A percentile compares a stretch with the other conserved stretches of the same genome.
Conservation (phyloP, 805 yeast genomes). For the Saturnispora mendoncae region DNA sequence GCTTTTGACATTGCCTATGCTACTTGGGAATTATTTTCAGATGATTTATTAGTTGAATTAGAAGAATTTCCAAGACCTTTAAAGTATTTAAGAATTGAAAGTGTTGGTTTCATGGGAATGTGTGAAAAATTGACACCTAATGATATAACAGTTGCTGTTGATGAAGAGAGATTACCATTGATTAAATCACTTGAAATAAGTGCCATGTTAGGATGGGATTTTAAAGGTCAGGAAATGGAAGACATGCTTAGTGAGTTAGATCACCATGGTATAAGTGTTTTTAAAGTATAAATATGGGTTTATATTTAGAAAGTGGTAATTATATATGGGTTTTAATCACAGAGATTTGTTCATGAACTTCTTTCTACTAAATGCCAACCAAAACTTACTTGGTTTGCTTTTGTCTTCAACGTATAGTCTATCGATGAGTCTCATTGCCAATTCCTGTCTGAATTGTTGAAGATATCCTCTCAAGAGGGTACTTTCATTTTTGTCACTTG, state of each 20-base stretch:
- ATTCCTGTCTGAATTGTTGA: constrained; percentile 91
- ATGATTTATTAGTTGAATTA: constrained; percentile 33
- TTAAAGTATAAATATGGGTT: constrained; percentile 9
- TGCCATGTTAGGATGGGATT: constrained; percentile 80
- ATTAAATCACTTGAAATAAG: constrained; percentile 60
- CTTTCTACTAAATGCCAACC: constrained; percentile 94
- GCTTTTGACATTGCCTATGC: constrained; percentile 77
- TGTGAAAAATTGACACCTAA: constrained; percentile 77
- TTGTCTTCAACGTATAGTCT: constrained; percentile 58
- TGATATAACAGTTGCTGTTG: constrained; percentile 76
- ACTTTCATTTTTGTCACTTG: constrained; percentile 63
- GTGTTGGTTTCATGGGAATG: constrained; percentile 83
- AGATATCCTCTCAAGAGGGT: constrained; percentile 75
- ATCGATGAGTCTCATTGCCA: constrained; percentile 69
- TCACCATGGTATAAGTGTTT: constrained; percentile 44
- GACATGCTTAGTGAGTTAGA: constrained; percentile 64
- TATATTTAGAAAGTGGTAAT: too few species aligned
- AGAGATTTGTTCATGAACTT: constrained; percentile 91
- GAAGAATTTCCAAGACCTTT: constrained; percentile 36
- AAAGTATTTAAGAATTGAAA: constrained; percentile 57
- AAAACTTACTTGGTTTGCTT: constrained; percentile 70
- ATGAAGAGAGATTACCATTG: constrained; percentile 66
- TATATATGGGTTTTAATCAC: too few species aligned
- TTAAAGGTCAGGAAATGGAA: constrained; percentile 47
- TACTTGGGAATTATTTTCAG: constrained; percentile 42